phyloP scores from a whole-genome alignment of 2,329 filamentous ascomycete species.

The Pseudogymnoascus sp. region DNA sequence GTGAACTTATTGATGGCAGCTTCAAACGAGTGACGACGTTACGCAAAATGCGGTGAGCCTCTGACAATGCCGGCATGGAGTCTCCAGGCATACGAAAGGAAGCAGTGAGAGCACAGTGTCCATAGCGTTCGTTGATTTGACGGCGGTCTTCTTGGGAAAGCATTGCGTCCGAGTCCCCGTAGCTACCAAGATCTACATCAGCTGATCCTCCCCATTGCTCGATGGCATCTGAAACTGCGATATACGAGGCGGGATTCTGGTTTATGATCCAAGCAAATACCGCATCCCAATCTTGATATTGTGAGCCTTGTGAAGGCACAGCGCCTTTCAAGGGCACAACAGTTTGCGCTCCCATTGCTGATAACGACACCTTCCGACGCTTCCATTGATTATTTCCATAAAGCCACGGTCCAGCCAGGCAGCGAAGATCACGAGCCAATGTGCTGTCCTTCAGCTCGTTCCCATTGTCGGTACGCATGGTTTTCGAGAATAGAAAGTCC shows the following conservation, averaged over 20 bases:
- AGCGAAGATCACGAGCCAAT: conserved; percentile 58
- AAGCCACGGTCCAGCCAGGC: conserved; percentile 67
- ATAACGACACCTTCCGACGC: conserved; percentile 31
- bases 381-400: conserved; percentile 57
- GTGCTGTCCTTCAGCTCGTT: conserved; percentile 22
- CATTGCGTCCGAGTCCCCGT: conserved; percentile 43
- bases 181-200: conserved; percentile 62
- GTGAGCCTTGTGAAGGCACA: conserved; percentile 22
- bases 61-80: conserved; percentile 49
- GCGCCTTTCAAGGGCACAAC: conserved; percentile 22
- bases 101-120: conserved; percentile 58
- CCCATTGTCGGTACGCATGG: conserved; percentile 33
- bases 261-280: conserved; percentile 60
- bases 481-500: conserved; percentile 53
- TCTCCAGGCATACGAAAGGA: conserved; percentile 60
- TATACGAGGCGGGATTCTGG: conserved; percentile 54
- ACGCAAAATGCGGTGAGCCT: conserved; percentile 52
- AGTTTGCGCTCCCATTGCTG: conserved; percentile 14
- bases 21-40: conserved; percentile 55
- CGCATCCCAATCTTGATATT: conserved; percentile 60
- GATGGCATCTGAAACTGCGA: conserved; percentile 53
- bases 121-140: conserved; percentile 57
- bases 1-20: conserved; percentile 47
- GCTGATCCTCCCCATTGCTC: conserved; percentile 67
- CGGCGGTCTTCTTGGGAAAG: conserved; percentile 53